A percentile compares a stretch with the other conserved stretches of the same genome.
Evolutionary conservation across 768 basidiomycete genomes (phyloP).

Genomic region (Russula griseocarnosa): DNA sequence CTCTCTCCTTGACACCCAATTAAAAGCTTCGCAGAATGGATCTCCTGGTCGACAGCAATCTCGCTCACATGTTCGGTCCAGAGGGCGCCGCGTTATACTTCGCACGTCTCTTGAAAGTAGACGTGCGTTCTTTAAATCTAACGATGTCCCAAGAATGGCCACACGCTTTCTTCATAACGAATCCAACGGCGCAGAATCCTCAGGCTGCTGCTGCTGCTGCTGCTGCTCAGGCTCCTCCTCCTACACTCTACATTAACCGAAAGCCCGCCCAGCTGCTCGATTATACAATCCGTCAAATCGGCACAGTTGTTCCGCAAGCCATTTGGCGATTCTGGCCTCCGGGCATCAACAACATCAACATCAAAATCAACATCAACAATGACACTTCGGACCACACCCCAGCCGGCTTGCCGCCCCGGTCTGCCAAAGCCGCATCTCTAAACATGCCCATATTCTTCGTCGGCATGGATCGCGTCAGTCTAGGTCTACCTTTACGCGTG

Average conservation of each 20-base stretch:
- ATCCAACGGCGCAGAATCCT: background rate
- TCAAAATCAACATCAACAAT: too few species aligned
- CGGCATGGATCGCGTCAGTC: background rate
- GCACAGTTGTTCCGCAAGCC: slow-evolving; percentile 14
- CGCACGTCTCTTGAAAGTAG: background rate
- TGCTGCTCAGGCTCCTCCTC: background rate
- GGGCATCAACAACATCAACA: background rate
- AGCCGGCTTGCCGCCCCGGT: background rate
- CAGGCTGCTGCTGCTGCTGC: background rate
- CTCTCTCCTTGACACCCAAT: background rate
- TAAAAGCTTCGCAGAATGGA: slow-evolving; percentile 9
- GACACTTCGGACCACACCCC: background rate
- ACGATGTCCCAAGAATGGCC: background rate
- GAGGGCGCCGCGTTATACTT: background rate
- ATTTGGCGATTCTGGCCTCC: slow-evolving; percentile 18
- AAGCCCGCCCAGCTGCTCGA: slow-evolving; percentile 4
- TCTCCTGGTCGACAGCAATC: slow-evolving; percentile 5
- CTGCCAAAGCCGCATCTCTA: background rate
- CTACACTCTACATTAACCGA: background rate
- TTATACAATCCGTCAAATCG: background rate
- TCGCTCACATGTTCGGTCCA: slow-evolving; percentile 14
- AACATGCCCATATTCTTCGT: slow-evolving; percentile 20
- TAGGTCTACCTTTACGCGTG: background rate
- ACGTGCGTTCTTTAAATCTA: background rate
- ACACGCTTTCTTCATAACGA: slow-evolving; percentile 5